These are phyloP conservation scores for Hondaea fermentalgiana DNA, from an alignment of 108 stramenopile genomes.

Conservation along the genomic window DNA sequence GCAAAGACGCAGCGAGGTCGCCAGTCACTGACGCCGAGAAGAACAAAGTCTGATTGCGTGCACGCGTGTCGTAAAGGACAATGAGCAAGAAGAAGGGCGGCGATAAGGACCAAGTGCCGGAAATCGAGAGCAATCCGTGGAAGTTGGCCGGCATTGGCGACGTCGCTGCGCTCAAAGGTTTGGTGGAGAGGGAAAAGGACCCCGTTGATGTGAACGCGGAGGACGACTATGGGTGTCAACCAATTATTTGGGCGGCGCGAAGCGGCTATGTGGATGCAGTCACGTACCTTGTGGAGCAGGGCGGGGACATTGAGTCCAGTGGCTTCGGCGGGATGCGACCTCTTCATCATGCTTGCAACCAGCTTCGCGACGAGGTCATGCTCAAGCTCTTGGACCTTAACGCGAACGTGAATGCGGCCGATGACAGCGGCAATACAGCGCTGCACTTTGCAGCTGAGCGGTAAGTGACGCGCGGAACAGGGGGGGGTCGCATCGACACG, in stretches of 20 bases:
- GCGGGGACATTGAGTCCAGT: background rate
- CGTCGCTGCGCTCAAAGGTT: background rate
- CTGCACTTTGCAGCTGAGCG: conserved; percentile 28
- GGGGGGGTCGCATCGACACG: too few species aligned
- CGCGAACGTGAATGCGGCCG: conserved; percentile 26
- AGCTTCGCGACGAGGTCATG: conserved; percentile 18
- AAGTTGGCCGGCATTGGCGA: conserved; percentile 30
- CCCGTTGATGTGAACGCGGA: background rate
- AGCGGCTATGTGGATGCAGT: conserved; percentile 18
- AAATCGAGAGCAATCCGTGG: conserved; percentile 24
- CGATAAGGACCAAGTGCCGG: conserved; percentile 1
- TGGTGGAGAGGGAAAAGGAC: conserved; percentile 21
- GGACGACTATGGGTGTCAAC: conserved; percentile 25
- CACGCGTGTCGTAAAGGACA: background rate
- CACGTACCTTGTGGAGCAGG: conserved; percentile 18
- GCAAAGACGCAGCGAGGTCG: too few species aligned
- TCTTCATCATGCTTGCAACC: conserved; percentile 32
- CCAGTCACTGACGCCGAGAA: too few species aligned
- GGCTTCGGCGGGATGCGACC: conserved; percentile 30
- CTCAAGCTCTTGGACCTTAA: background rate
- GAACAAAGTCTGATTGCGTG: too few species aligned
- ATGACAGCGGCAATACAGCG: conserved; percentile 24
- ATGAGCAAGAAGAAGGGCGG: conserved; percentile 4
- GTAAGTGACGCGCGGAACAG: background rate
- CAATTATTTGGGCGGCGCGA: conserved; percentile 24